Base-by-base conservation (phyloP, 495 filamentous ascomycete species). In the Parathielavia hyrcaniae region DNA sequence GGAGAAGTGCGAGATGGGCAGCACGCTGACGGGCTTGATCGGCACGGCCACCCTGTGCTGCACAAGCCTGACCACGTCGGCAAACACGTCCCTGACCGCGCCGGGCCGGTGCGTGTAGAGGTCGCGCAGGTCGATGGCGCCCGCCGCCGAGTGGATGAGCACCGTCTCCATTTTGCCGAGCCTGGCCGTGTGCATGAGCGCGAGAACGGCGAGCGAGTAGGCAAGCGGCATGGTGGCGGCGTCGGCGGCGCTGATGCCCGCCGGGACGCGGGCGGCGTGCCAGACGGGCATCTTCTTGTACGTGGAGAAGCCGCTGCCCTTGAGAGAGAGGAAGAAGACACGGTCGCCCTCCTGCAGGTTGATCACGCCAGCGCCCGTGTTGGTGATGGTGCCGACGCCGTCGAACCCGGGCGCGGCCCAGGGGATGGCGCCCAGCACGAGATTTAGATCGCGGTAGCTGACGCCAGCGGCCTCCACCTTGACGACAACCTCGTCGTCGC, bases 121-220 rank as follows among this genome's bases (percentile, higher is more conserved):
- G 16, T 40, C 38, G 10, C 38, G 69, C 5, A 55, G 41, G 16
- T 55, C 53, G 12, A 55, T n/a, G n/a, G 8, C 7, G 8, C 79
- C 76, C 5, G 74, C 64, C 0, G 68, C 75, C 12, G 72, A 63
- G 49, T 77, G 75, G 38, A 80, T 76, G 0, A 81, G 67, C 5
- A 80, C 62, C 0, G 67, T 67, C 38, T 76, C 70, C 19, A 61
- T 63, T 43, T 62, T 46, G 38, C 53, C 32, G 8, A 78, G 58
- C 0, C 61, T 53, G 0, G 66, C 75, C 11, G 64, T 50, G 1
- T 66, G 58, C 13, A 68, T 41, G 12, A 74, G 48, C 12, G 64
- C 53, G 30, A 63, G 54, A 54, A 68, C 60, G 20, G 68, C 70
- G 26, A 67, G 67, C 12, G 5, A 9, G 46, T 12, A 49, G 1